Evolutionary conservation across 202 grass and related monocot species (phyloP).

Genomic region (Panicum hallii): DNA sequence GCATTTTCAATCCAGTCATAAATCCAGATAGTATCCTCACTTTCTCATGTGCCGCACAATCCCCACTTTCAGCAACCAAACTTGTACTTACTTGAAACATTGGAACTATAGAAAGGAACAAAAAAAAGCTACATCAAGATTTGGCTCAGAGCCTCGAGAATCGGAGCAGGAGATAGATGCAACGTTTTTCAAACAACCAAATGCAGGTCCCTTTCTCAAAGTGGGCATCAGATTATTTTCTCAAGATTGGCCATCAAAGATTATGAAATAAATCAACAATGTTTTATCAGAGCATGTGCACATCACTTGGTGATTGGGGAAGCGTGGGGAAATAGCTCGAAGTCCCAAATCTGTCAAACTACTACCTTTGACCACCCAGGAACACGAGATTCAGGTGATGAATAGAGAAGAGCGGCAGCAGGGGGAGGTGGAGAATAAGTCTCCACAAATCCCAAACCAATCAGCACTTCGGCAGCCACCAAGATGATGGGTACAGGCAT

Average conservation of each 20-base stretch:
- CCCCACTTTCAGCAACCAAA: conserved; percentile 14
- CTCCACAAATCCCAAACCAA: conserved; percentile 14
- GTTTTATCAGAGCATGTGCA: neutral
- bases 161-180: neutral
- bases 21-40: neutral
- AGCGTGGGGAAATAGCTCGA: neutral
- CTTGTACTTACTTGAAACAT: neutral
- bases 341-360: conserved; percentile 41
- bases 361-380: conserved; percentile 4
- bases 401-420: neutral
- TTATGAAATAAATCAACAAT: neutral
- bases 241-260: neutral
- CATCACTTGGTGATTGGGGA: neutral
- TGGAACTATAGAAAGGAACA: neutral
- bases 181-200: neutral
- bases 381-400: conserved; percentile 32
- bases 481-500: neutral
- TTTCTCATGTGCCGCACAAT: neutral
- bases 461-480: neutral
- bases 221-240: neutral
- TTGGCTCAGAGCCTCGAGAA: neutral
- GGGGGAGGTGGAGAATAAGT: neutral
- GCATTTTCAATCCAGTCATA: neutral
- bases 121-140: neutral
- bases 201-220: conserved; percentile 27